Conservation (phyloP, 495 filamentous ascomycete species). For the Penicillium tannophilum region DNA sequence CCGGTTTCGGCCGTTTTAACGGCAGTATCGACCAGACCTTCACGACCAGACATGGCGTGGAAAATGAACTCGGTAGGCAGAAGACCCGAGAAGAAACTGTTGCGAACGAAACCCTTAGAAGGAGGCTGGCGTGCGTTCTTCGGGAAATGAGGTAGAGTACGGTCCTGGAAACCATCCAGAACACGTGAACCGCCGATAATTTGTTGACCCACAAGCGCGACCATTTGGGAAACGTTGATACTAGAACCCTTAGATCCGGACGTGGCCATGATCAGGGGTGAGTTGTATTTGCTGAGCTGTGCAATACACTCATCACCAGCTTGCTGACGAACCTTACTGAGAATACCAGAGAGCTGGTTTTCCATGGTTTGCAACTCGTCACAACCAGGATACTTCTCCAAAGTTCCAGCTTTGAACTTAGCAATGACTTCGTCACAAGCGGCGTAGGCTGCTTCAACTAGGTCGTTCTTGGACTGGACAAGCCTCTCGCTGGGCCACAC, state of each 20-base stretch:
- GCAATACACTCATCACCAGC: slow-evolving; percentile 90
- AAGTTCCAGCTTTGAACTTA: slow-evolving; percentile 71
- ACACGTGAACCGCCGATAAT: slow-evolving; percentile 95
- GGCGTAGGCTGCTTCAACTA: slow-evolving; percentile 78
- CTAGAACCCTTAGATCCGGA: slow-evolving; percentile 94
- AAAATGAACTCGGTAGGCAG: slow-evolving; percentile 92
- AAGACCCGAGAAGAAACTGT: slow-evolving; percentile 96
- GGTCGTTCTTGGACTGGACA: slow-evolving; percentile 65
- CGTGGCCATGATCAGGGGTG: slow-evolving; percentile 94
- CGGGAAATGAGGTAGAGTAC: slow-evolving; percentile 91
- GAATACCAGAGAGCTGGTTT: slow-evolving; percentile 84
- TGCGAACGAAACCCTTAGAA: slow-evolving; percentile 94
- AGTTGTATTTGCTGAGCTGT: slow-evolving; percentile 87
- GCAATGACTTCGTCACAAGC: slow-evolving; percentile 85
- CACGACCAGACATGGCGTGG: slow-evolving; percentile 97
- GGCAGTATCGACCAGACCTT: slow-evolving; percentile 98
- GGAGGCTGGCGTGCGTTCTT: slow-evolving; percentile 88
- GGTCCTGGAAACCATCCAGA: slow-evolving; percentile 92
- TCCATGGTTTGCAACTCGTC: slow-evolving; percentile 91
- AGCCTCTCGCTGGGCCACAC: slow-evolving; percentile 78
- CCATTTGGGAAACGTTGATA: slow-evolving; percentile 99
- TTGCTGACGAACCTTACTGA: slow-evolving; percentile 85
- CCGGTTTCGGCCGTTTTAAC: slow-evolving; percentile 99
- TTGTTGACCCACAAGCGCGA: slow-evolving; percentile 95
- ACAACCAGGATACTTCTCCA: slow-evolving; percentile 84